Evolutionary conservation across 1,139 yeast species (phyloP).

Genomic region (Diutina ranongensis): DNA sequence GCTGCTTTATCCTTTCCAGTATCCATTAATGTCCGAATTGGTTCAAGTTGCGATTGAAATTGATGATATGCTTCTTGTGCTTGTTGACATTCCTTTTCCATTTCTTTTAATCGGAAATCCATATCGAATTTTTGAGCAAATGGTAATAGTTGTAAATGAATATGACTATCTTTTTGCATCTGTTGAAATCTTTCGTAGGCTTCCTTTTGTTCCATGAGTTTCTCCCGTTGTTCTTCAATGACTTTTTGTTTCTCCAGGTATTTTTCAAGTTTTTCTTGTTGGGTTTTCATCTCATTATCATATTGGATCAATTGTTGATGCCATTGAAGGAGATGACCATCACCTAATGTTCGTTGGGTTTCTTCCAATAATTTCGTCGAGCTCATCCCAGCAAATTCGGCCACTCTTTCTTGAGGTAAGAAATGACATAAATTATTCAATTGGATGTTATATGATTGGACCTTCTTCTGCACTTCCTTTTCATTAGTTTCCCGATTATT

Average conservation of each 20-base stretch:
- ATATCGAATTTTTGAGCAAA: slow-evolving; percentile 49
- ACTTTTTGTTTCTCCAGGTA: slow-evolving; percentile 19
- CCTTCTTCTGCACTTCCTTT: slow-evolving; percentile 30
- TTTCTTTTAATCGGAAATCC: slow-evolving; percentile 27
- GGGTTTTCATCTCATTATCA: slow-evolving; percentile 29
- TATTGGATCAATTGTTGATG: slow-evolving; percentile 48
- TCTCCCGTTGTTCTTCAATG: slow-evolving; percentile 21
- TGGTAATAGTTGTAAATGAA: slow-evolving; percentile 44
- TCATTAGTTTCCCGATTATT: slow-evolving; percentile 36
- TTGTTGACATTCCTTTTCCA: slow-evolving; percentile 30
- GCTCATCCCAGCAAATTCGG: slow-evolving; percentile 76
- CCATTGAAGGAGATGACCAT: slow-evolving; percentile 40
- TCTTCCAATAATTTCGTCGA: slow-evolving; percentile 67
- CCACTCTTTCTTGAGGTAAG: slow-evolving; percentile 90
- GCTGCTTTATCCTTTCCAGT: slow-evolving; percentile 9
- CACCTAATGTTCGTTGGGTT: slow-evolving; percentile 73
- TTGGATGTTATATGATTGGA: slow-evolving; percentile 58
- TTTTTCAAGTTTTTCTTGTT: slow-evolving; percentile 17
- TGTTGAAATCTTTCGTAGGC: slow-evolving; percentile 28
- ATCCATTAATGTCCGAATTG: slow-evolving; percentile 16
- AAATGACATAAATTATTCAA: slow-evolving; percentile 89
- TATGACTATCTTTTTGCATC: slow-evolving; percentile 31
- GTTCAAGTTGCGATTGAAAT: slow-evolving; percentile 16
- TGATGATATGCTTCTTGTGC: slow-evolving; percentile 26
- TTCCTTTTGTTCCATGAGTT: slow-evolving; percentile 27